Base-by-base conservation (phyloP, 768 basidiomycete species). In the Pisolithus microcarpus region DNA sequence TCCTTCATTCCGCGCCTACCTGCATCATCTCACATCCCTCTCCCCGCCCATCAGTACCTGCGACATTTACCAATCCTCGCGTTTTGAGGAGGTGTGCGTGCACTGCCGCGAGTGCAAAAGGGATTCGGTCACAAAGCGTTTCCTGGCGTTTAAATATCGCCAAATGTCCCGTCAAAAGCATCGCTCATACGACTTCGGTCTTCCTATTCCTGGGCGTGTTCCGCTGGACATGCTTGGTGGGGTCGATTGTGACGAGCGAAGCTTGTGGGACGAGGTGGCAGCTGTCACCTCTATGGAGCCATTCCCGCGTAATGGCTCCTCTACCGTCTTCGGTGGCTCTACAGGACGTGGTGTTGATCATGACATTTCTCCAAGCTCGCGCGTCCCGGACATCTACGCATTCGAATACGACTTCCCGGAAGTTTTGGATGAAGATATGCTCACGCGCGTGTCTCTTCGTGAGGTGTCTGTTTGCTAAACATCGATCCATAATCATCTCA, bases 81-180 rank as follows among this genome's bases (percentile, higher is more conserved):
- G 57, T 42, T 51, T 56, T 48, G 52, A 62, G n/a, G 38, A 46
- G 18, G 54, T 58, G 18, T 65, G 57, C 37, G 47, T 49, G 44
- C 66, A 67, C 23, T 67, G 67, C 34, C 55, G 56, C 9, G 61
- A 60, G 7, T 67, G 67, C 38, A 55, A 52, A 46, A 59, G 65
- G 26, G 66, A 67, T 47, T 52, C 55, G 2, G 21, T 69, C 15
- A n/a, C 57, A 18, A 67, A 67, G 31, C 53, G 55, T 24, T 19
- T 67, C 26, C 23, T 67, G 23, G 65, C 52, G 19, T 51, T 51
- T 21, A 57, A 56, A 10, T 54, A 54, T 36, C 61, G 53, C 44
- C 56, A 57, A 7, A 53, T 53, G 15, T 36, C 39, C 15, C 58
- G 56, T 21, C 53, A 43, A 34, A 40, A n/a, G 15, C 10, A 34